Conservation (phyloP, 345 rosid genomes). For the Pistacia vera region DNA sequence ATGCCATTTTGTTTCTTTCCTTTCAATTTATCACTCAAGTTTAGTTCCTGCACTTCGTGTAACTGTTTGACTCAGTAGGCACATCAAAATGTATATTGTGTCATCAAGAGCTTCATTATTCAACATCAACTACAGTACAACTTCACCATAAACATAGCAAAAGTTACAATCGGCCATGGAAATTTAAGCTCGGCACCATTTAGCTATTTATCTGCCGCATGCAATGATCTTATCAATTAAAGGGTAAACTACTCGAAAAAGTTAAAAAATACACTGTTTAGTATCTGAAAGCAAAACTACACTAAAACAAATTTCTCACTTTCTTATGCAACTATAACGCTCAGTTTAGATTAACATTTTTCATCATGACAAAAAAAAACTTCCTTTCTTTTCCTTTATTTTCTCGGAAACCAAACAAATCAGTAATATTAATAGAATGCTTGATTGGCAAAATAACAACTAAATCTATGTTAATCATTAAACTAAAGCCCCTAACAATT, state of each 20-base stretch:
- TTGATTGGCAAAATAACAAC: not conserved
- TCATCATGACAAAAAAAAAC: not conserved
- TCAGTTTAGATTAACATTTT: not conserved
- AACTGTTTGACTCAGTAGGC: constrained; percentile 1
- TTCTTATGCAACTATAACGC: not conserved
- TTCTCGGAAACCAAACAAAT: constrained; percentile 4
- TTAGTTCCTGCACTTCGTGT: not conserved
- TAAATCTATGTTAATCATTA: not conserved
- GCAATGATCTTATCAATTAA: constrained; percentile 1
- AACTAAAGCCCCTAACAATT: not conserved
- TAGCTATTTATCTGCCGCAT: constrained; percentile 7
- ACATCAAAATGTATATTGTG: not conserved
- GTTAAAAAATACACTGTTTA: not conserved
- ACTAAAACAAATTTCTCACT: not conserved
- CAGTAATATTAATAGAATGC: not conserved
- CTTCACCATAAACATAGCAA: not conserved
- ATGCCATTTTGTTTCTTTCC: constrained; percentile 25
- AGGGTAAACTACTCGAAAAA: not conserved
- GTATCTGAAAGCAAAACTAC: not conserved
- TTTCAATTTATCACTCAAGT: not conserved
- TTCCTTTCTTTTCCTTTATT: not conserved
- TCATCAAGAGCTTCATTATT: not conserved
- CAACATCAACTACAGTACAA: not conserved
- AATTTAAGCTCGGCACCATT: not conserved
- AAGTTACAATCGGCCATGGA: not conserved